Evolutionary conservation across 331 rosid genomes (phyloP), one percentile per base, ranked within the genome.

Genomic region (Phaseolus coccineus): DNA sequence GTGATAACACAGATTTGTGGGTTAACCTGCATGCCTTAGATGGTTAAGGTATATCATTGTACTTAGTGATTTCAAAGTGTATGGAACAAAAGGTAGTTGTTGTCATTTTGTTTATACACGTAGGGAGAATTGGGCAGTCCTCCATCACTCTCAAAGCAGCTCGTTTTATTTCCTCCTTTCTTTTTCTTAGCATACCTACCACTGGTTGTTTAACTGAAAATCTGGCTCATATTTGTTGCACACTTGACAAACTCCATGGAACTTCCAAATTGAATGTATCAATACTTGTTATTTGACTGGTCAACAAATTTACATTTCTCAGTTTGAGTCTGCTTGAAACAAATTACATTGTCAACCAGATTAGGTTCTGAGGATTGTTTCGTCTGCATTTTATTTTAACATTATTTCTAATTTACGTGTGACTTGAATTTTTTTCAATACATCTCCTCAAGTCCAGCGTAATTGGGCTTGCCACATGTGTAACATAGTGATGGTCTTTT

Each of bases 1-100:
- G 77, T 90, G 70, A 92, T 57, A 47, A 57, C 14, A 56, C 62
- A 50, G 24, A 58, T 58, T 47, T 59, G 77, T 50, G 10, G 39
- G 56, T 51, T 56, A 70, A 53, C 42, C 66, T 68, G 3, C 61
- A 58, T n/a, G 50, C n/a, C 55, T 61, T 46, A 48, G 72, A 56
- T 72, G 77, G 64, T 48, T 61, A 58, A 42, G 42, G 62, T 77
- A 56, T 65, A 55, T 77, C 57, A 44, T 33, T 75, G 22, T 74
- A 81, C 59, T 27, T 30, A 42, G 69, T 74, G 69, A 74, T 74
- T 74, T 74, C 74, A 40, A 42, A 67, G 53, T 42, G 12, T 67
- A 27, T 62, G 73, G 27, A 66, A 50, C 63, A 59, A 57, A 78
- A 69, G 16, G 64, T 71, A 63, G 74, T 37, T 56, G 68, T 71